Conservation (phyloP, 169 alveolate species). For the Plasmodium adleri region DNA sequence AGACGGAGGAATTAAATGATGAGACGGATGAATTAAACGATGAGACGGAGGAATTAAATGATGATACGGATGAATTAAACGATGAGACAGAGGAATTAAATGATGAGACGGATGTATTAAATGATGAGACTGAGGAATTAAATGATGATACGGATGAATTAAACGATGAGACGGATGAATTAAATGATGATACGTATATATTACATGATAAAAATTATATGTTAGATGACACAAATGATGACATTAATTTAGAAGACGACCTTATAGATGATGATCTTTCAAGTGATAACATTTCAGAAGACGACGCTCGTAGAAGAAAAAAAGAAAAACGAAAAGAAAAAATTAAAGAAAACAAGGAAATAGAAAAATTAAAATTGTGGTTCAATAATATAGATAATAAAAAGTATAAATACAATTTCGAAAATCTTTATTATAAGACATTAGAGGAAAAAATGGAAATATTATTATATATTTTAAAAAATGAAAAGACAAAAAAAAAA, state of each 20-base stretch:
- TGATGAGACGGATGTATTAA: not conserved
- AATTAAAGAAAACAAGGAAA: conserved; percentile 11
- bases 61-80: not conserved
- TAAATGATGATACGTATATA: not conserved
- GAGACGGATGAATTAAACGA: not conserved
- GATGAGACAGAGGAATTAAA: not conserved
- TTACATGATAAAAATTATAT: not conserved
- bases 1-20: not conserved
- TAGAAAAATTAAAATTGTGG: conserved; percentile 9
- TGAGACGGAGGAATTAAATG: not conserved
- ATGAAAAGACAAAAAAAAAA: conserved; percentile 19
- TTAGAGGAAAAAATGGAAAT: conserved; percentile 44
- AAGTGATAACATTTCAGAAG: not conserved
- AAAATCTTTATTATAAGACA: conserved; percentile 10
- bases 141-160: not conserved
- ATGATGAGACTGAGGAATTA: not conserved
- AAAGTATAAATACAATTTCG: conserved; percentile 25
- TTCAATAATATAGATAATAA: not conserved
- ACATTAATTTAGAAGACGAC: not conserved
- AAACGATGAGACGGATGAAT: not conserved
- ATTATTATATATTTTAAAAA: conserved; percentile 26
- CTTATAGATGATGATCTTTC: not conserved
- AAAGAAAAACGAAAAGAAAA: conserved; percentile 8
- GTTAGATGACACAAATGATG: not conserved
- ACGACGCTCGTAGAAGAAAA: not conserved